Evolutionary conservation across 305 asterid species (phyloP).

Genomic region (Solanum chacoense): DNA sequence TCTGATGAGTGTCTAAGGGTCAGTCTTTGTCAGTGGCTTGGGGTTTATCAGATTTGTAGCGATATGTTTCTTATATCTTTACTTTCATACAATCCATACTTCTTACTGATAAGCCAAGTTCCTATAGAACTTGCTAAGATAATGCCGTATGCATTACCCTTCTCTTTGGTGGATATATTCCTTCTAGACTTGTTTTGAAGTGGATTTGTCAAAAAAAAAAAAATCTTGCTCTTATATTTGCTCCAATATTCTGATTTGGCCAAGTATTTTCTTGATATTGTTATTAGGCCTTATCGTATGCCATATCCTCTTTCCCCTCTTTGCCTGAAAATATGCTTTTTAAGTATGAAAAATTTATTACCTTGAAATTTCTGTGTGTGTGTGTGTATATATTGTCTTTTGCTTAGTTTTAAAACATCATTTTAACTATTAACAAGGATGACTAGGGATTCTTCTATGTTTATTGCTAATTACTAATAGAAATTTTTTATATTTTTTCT

Average conservation of each 20-base stretch:
- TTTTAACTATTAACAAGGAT: neutral
- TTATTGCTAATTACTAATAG: neutral
- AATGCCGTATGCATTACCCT: neutral
- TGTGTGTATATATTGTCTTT: neutral
- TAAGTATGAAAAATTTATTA: too few relatives aligned
- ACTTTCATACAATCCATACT: neutral
- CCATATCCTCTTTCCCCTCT: neutral
- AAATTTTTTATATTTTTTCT: neutral
- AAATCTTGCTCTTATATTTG: neutral
- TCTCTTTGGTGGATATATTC: neutral
- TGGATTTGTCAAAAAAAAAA: neutral
- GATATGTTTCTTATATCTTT: neutral
- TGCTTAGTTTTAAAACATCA: neutral
- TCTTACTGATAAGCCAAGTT: neutral
- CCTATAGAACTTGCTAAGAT: neutral
- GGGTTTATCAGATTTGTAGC: neutral
- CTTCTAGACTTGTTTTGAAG: neutral
- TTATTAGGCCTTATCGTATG: neutral
- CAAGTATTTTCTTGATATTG: neutral
- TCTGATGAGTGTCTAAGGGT: neutral
- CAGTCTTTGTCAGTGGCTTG: neutral
- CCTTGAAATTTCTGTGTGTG: neutral
- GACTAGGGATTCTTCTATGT: neutral
- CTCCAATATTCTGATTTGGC: neutral
- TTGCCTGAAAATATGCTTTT: neutral